These are phyloP conservation scores for Purshia tridentata DNA, from an alignment of 306 rosid species.

Conservation along the genomic window DNA sequence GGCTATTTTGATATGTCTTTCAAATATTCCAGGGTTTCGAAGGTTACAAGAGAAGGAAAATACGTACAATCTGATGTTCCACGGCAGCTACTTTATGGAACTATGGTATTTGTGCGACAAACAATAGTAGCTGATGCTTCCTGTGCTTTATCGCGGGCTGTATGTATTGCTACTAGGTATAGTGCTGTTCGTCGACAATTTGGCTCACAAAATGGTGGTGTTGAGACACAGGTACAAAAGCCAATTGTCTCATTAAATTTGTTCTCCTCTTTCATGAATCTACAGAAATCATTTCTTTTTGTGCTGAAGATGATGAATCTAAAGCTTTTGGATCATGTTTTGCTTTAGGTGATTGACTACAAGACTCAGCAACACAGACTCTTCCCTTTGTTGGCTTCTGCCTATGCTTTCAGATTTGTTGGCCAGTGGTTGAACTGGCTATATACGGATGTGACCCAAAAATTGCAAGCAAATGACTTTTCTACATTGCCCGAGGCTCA, in stretches of 20 bases:
- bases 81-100: conserved; percentile 84
- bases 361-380: conserved; percentile 96
- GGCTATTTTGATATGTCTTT: conserved; percentile 25
- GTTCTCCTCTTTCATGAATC: not conserved
- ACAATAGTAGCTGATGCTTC: conserved; percentile 88
- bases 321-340: conserved; percentile 23
- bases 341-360: conserved; percentile 81
- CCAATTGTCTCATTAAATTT: not conserved
- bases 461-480: conserved; percentile 75
- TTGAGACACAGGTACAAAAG: conserved; percentile 76
- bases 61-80: conserved; percentile 78
- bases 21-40: conserved; percentile 67
- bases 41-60: conserved; percentile 92
- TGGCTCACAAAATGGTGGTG: conserved; percentile 68
- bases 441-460: conserved; percentile 76
- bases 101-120: conserved; percentile 90
- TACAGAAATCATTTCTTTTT: not conserved
- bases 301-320: not conserved
- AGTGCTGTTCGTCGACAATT: conserved; percentile 97
- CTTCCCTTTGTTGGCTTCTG: conserved; percentile 96
- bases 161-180: conserved; percentile 95
- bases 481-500: conserved; percentile 95
- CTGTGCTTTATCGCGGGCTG: conserved; percentile 83
- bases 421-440: conserved; percentile 96
- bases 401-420: conserved; percentile 94